phyloP scores from a whole-genome alignment of 805 yeast genomes.

The Saccharomycopsis amapae region DNA sequence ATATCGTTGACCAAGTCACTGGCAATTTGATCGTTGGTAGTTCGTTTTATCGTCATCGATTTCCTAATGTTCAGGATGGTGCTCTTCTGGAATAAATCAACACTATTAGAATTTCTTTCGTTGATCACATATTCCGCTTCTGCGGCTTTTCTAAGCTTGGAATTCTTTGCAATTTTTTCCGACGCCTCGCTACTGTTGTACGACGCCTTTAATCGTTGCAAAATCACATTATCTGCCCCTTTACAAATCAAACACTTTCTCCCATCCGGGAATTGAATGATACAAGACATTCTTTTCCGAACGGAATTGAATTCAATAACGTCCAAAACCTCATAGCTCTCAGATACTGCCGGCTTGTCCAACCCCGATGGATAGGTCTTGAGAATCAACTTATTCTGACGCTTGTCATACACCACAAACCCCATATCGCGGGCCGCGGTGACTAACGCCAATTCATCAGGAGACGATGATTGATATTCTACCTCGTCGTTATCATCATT shows the following conservation, averaged over 20 bases:
- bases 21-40: slow-evolving; percentile 22
- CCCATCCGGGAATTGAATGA: slow-evolving; percentile 69
- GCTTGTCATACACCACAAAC: slow-evolving; percentile 67
- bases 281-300: slow-evolving; percentile 91
- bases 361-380: slow-evolving; percentile 83
- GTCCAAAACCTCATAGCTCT: slow-evolving; percentile 69
- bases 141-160: slow-evolving; percentile 56
- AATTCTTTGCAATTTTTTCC: slow-evolving; percentile 49
- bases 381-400: slow-evolving; percentile 50
- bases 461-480: slow-evolving; percentile 89
- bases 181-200: slow-evolving; percentile 58
- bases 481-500: slow-evolving; percentile 39
- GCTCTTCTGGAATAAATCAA: slow-evolving; percentile 21
- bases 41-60: slow-evolving; percentile 5
- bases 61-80: slow-evolving; percentile 6
- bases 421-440: slow-evolving; percentile 96
- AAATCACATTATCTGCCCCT: slow-evolving; percentile 90
- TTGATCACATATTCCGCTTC: slow-evolving; percentile 74
- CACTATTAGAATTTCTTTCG: slow-evolving; percentile 40
- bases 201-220: slow-evolving; percentile 59
- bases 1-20: slow-evolving; percentile 44
- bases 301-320: slow-evolving; percentile 78
- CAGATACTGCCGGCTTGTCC: slow-evolving; percentile 53
- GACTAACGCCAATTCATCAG: slow-evolving; percentile 91
- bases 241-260: slow-evolving; percentile 76